These are phyloP conservation scores for Silene vulgaris DNA, from an alignment of 179 eudicot species.

Conservation along the genomic window DNA sequence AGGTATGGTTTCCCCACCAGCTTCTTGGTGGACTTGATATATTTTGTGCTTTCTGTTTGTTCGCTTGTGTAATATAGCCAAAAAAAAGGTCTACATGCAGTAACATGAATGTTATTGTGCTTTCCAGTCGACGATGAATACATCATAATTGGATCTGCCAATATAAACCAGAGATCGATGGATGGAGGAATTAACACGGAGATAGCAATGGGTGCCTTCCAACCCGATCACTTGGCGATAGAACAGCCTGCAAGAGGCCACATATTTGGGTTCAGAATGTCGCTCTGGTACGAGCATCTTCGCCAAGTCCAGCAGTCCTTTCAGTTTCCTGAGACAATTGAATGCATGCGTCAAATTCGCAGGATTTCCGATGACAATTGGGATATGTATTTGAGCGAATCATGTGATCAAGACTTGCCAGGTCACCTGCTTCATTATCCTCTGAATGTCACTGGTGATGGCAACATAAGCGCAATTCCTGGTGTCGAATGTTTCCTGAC, in stretches of 20 bases:
- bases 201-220: slow-evolving; percentile 87
- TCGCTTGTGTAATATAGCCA: no score
- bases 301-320: slow-evolving; percentile 22
- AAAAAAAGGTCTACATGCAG: no score
- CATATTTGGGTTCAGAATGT: slow-evolving; percentile 50
- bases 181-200: slow-evolving; percentile 71
- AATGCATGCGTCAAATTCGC: slow-evolving; percentile 43
- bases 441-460: slow-evolving; percentile 32
- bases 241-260: slow-evolving; percentile 37
- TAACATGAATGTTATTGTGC: not conserved
- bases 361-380: slow-evolving; percentile 41
- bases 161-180: slow-evolving; percentile 83
- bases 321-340: slow-evolving; percentile 40
- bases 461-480: slow-evolving; percentile 33
- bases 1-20: slow-evolving; percentile 28
- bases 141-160: slow-evolving; percentile 73
- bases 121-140: slow-evolving; percentile 72
- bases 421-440: slow-evolving; percentile 69
- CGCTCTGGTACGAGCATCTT: slow-evolving; percentile 68
- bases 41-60: no score
- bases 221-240: slow-evolving; percentile 48
- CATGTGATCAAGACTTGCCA: slow-evolving; percentile 38
- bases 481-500: slow-evolving; percentile 55
- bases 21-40: not conserved
- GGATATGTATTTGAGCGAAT: slow-evolving; percentile 37